Evolutionary conservation across 2,329 filamentous ascomycete species (phyloP).

Genomic region (Xylariaceae sp.): DNA sequence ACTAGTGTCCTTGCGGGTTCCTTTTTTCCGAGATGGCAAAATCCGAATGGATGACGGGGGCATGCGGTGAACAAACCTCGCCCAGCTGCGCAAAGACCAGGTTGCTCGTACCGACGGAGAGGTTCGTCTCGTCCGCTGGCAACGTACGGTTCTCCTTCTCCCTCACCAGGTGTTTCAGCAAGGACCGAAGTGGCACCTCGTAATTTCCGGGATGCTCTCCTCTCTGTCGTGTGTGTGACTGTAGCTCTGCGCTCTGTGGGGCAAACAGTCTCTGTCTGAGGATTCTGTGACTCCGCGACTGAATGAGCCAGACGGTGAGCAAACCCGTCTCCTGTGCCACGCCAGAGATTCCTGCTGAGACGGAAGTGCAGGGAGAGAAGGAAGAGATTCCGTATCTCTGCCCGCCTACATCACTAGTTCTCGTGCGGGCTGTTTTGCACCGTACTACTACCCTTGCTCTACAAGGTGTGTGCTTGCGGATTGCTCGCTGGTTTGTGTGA

Average conservation of each 20-base stretch:
- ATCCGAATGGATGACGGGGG: not conserved
- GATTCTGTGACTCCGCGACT: constrained; percentile 2
- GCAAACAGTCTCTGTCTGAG: constrained; percentile 18
- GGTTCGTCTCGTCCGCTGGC: not conserved
- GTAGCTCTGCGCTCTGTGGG: constrained; percentile 19
- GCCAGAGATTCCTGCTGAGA: not conserved
- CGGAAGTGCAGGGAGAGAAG: not conserved
- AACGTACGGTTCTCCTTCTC: not conserved
- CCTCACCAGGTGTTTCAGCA: constrained; percentile 21
- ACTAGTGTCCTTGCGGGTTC: not conserved
- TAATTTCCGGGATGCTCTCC: constrained; percentile 21
- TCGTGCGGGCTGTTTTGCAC: not conserved
- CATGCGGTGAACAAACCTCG: not conserved
- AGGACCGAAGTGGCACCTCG: constrained; percentile 24
- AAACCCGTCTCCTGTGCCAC: constrained; percentile 19
- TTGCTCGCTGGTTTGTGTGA: not conserved
- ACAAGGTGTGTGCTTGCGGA: not conserved
- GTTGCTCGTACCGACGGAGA: not conserved
- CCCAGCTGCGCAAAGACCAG: not conserved
- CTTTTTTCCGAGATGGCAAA: not conserved
- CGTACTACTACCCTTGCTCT: constrained; percentile 3
- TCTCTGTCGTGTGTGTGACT: constrained; percentile 19
- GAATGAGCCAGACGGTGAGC: constrained; percentile 7
- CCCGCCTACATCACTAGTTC: not conserved
- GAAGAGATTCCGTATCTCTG: not conserved